Base-by-base conservation (phyloP, 352 stramenopile species). In the Pythium insidiosum region DNA sequence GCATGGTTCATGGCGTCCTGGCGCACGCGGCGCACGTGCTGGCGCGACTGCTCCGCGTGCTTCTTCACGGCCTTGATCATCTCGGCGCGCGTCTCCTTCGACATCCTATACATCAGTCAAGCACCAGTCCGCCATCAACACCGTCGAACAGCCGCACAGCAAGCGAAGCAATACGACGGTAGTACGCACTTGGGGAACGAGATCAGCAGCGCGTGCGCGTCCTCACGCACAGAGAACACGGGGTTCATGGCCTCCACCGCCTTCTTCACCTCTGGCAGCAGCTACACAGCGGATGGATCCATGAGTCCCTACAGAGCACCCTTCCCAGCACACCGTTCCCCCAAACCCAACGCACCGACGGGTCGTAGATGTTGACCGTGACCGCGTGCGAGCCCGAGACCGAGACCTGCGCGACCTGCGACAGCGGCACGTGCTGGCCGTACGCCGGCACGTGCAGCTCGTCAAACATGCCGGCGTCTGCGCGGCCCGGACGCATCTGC, bases 1-100 rank as follows among this genome's bases (percentile, higher is more conserved):
- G 64, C 59, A 23, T 79, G 60, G 56, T 80, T 85, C 80, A 92
- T 92, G 29, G 77, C 68, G 50, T 92, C 80, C 56, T 92, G 80
- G 15, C 80, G 80, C 55, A 88, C 80, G 45, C 80, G 80, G 31
- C 80, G 80, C 54, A 92, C 67, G 42, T 92, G 80, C 60, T 90
- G 77, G 3, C 80, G 77, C 36, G 80, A 74, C 50, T 75, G 57
- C 50, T 92, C 80, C 15, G 77, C 80, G 52, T 92, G 76, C 50
- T 92, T 92, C 64, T 89, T 89, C 3, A 60, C 71, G 6, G 71
- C 74, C 57, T 89, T 92, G 19, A 78, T 62, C 21, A 92, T 58
- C 43, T 92, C 80, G 2, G 61, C 68, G 39, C 80, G 77, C 26
- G 80, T 92, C 61, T 89, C 80, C 63, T 85, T 80, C 12, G 80